Conservation (phyloP, 345 rosid species). For the Mangifera indica region DNA sequence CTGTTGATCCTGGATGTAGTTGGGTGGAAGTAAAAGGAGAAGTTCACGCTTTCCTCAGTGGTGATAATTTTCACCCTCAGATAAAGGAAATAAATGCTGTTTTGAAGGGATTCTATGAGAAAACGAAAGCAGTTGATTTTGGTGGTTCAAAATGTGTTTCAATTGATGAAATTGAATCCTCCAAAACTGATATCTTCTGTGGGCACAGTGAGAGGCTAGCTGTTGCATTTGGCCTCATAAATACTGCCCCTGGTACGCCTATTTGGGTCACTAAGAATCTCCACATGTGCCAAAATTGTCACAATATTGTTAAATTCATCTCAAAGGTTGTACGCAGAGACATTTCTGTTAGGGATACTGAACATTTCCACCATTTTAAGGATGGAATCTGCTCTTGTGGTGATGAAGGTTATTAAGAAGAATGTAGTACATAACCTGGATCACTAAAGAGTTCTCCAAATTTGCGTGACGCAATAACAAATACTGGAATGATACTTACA, state of each 20-base stretch:
- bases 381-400: conserved; percentile 85
- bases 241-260: conserved; percentile 68
- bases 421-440: conserved; percentile 17
- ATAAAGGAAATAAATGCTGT: conserved; percentile 52
- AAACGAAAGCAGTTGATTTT: conserved; percentile 47
- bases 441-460: neutral
- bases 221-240: conserved; percentile 66
- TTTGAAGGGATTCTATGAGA: conserved; percentile 57
- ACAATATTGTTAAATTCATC: conserved; percentile 61
- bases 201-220: conserved; percentile 87
- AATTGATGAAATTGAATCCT: conserved; percentile 47
- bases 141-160: conserved; percentile 34
- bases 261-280: conserved; percentile 83
- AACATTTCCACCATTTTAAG: conserved; percentile 72
- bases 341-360: conserved; percentile 76
- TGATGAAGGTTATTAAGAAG: conserved; percentile 46
- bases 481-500: conserved; percentile 11
- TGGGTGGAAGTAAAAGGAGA: conserved; percentile 78
- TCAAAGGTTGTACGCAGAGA: conserved; percentile 69
- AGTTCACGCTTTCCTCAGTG: conserved; percentile 77
- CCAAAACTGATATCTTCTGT: conserved; percentile 72
- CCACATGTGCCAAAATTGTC: conserved; percentile 69
- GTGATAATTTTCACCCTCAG: conserved; percentile 61
- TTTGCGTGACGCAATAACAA: neutral
- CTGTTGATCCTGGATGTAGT: conserved; percentile 82